Evolutionary conservation across 2,329 filamentous ascomycete genomes (phyloP).

Genomic region (Phyllosticta citrichinensis): DNA sequence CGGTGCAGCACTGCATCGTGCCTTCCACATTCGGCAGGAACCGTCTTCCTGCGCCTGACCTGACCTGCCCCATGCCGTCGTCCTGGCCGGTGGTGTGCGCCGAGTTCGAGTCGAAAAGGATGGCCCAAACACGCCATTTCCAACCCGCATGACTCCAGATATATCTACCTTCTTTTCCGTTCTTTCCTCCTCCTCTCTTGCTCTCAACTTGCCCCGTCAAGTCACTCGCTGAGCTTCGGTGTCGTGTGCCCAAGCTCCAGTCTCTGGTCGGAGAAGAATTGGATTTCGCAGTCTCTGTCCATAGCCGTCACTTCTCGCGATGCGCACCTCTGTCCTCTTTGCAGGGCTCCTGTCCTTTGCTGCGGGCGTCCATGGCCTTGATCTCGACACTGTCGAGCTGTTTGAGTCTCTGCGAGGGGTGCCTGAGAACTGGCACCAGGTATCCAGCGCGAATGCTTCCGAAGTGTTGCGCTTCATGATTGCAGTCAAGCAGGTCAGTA

Average conservation of each 20-base stretch:
- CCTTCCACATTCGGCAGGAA: background rate
- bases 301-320: constrained; percentile 7
- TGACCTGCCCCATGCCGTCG: background rate
- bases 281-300: background rate
- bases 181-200: background rate
- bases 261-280: background rate
- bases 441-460: constrained; percentile 22
- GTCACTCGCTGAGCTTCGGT: background rate
- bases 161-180: background rate
- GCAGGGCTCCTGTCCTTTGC: constrained; percentile 24
- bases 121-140: background rate
- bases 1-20: background rate
- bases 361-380: constrained; percentile 18
- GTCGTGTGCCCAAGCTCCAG: background rate
- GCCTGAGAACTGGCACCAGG: constrained; percentile 27
- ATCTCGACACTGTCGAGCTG: constrained; percentile 17
- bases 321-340: constrained; percentile 22
- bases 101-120: background rate
- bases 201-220: background rate
- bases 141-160: background rate
- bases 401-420: constrained; percentile 24
- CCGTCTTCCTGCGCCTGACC: background rate
- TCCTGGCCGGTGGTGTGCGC: background rate
- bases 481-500: constrained; percentile 27
- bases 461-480: constrained; percentile 29